These are phyloP conservation scores for Macrocybe gigantea DNA, from an alignment of 768 basidiomycete genomes.

Conservation along the genomic window DNA sequence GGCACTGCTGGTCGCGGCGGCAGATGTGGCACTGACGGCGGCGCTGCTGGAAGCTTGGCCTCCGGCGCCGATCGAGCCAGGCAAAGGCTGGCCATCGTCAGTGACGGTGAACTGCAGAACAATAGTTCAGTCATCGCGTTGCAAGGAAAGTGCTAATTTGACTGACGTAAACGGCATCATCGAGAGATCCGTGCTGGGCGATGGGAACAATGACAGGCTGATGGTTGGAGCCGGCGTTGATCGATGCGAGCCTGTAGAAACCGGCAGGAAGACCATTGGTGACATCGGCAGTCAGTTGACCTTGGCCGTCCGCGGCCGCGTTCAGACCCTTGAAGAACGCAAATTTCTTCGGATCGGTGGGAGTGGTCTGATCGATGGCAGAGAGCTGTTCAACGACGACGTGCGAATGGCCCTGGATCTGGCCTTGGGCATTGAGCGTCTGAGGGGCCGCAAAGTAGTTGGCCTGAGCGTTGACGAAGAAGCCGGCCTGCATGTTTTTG, in stretches of 20 bases:
- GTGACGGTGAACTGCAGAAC: conserved; percentile 26
- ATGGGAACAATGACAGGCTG: conserved; percentile 40
- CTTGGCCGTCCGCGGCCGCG: conserved; percentile 39
- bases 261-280: conserved; percentile 49
- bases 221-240: conserved; percentile 46
- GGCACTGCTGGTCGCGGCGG: conserved; percentile 6
- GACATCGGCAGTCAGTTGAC: conserved; percentile 40
- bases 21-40: conserved; percentile 8
- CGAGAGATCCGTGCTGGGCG: conserved; percentile 45
- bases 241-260: conserved; percentile 49
- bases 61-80: conserved; percentile 14
- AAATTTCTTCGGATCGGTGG: conserved; percentile 46
- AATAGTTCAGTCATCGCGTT: background rate
- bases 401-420: conserved; percentile 41
- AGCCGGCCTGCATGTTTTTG: conserved; percentile 27
- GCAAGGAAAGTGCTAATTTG: background rate
- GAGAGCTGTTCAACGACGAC: conserved; percentile 32
- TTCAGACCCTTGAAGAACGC: conserved; percentile 62
- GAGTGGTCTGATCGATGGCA: conserved; percentile 26
- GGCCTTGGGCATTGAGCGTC: conserved; percentile 32
- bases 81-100: conserved; percentile 19
- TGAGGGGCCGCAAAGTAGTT: conserved; percentile 44
- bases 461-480: conserved; percentile 36
- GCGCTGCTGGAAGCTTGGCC: conserved; percentile 3
- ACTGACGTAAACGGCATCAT: conserved; percentile 41